Evolutionary conservation across 2,329 filamentous ascomycete genomes (phyloP).

Genomic region (Berkeleyomyces basicola): DNA sequence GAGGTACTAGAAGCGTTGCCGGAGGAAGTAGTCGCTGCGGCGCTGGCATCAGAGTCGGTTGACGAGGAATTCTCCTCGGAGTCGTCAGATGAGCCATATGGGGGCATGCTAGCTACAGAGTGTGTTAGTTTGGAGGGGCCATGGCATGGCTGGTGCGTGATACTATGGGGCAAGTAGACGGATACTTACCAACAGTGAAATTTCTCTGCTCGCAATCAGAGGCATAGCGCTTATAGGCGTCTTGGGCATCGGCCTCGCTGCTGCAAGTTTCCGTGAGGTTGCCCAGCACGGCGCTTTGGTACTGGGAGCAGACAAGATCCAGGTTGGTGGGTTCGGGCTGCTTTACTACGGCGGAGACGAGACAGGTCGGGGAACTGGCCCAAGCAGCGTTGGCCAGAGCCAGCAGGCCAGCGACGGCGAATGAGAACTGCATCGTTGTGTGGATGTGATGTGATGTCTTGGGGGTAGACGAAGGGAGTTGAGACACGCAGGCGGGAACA

Average conservation of each 20-base stretch:
- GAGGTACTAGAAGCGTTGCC: neutral
- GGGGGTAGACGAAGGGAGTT: neutral
- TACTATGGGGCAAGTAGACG: neutral
- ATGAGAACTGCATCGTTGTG: slow-evolving; percentile 7
- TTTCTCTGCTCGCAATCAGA: slow-evolving; percentile 9
- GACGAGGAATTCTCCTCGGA: neutral
- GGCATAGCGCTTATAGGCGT: slow-evolving; percentile 13
- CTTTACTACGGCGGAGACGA: slow-evolving; percentile 13
- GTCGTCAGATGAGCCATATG: neutral
- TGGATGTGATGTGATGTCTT: neutral
- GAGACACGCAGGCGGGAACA: neutral
- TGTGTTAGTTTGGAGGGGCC: neutral
- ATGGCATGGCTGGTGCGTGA: neutral
- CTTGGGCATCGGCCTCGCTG: neutral
- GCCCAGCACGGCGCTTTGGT: slow-evolving; percentile 13
- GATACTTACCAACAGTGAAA: slow-evolving; percentile 8
- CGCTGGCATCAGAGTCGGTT: neutral
- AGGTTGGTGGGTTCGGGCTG: slow-evolving; percentile 12
- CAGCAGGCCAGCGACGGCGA: slow-evolving; percentile 10
- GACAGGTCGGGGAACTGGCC: slow-evolving; percentile 13
- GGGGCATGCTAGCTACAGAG: neutral
- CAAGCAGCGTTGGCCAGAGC: slow-evolving; percentile 4
- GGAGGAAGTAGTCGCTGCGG: neutral
- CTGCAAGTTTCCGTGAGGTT: slow-evolving; percentile 13
- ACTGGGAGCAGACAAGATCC: slow-evolving; percentile 11